Conservation (phyloP, 306 rosid genomes). For the Cicer cuneatum region DNA sequence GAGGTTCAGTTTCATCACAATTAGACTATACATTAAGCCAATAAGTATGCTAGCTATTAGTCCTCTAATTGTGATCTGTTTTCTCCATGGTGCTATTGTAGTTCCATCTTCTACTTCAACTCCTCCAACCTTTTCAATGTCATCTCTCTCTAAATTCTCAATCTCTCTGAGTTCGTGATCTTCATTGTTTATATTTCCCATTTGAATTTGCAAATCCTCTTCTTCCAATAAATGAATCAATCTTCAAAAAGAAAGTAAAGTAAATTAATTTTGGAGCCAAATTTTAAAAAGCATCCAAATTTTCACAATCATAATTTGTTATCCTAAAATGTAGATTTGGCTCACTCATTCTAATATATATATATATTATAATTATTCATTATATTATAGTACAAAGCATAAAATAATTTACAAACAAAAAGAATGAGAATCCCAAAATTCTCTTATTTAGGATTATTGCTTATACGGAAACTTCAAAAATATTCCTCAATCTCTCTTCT, state of each 20-base stretch:
- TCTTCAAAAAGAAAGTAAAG: constrained; percentile 7
- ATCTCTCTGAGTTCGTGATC: constrained; percentile 55
- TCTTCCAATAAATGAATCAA: constrained; percentile 7
- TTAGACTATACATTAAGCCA: constrained; percentile 75
- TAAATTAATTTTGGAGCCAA: no score
- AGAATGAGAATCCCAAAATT: no score
- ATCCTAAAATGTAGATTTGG: no score
- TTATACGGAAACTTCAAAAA: no score
- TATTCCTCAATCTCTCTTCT: no score
- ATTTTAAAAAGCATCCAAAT: no score
- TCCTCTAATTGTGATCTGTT: constrained; percentile 75
- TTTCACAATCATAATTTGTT: no score
- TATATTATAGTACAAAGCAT: no score
- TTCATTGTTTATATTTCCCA: constrained; percentile 51
- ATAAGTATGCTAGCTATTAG: constrained; percentile 64
- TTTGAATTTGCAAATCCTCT: constrained; percentile 38
- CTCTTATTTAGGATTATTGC: no score
- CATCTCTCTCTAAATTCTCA: constrained; percentile 48
- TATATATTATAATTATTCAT: no score
- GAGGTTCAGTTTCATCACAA: constrained; percentile 83
- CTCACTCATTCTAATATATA: no score
- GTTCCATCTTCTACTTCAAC: constrained; percentile 54
- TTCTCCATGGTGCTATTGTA: constrained; percentile 66
- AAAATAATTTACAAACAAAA: no score
- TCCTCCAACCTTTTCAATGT: constrained; percentile 50